These are phyloP conservation scores for Baorangia bicolor DNA, from an alignment of 768 basidiomycete genomes.

Conservation along the genomic window DNA sequence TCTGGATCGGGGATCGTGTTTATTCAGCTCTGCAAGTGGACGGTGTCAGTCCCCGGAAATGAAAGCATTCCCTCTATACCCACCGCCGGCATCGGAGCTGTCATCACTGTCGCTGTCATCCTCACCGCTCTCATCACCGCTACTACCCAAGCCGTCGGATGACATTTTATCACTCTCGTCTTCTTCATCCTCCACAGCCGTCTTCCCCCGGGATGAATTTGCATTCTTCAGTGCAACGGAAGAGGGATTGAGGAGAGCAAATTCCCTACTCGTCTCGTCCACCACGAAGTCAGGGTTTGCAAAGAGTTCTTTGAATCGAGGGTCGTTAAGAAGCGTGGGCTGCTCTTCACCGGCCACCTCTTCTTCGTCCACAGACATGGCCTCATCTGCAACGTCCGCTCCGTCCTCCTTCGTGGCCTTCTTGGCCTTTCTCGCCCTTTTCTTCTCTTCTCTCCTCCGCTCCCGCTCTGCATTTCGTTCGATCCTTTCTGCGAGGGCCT, in stretches of 20 bases:
- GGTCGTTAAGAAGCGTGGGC: conserved; percentile 69
- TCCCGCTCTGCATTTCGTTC: conserved; percentile 55
- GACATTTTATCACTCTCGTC: conserved; percentile 78
- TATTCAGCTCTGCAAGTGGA: conserved; percentile 43
- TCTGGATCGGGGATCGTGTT: conserved; percentile 55
- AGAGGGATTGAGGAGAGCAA: conserved; percentile 90
- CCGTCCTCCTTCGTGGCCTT: conserved; percentile 36
- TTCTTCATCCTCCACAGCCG: conserved; percentile 85
- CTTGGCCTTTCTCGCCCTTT: conserved; percentile 45
- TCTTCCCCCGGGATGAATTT: conserved; percentile 48
- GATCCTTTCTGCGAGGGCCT: conserved; percentile 78
- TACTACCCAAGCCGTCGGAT: conserved; percentile 51
- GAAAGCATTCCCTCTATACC: conserved; percentile 16
- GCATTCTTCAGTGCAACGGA: conserved; percentile 54
- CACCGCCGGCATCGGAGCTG: conserved; percentile 61
- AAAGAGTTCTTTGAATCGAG: conserved; percentile 88
- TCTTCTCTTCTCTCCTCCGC: conserved; percentile 54
- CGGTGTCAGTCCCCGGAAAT: conserved; percentile 14
- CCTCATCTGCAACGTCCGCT: conserved; percentile 32
- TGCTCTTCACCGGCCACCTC: conserved; percentile 22
- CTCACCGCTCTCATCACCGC: conserved; percentile 43
- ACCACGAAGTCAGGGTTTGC: conserved; percentile 90
- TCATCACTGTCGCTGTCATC: conserved; percentile 43
- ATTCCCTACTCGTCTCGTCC: conserved; percentile 87
- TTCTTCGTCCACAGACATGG: conserved; percentile 33